A percentile compares a stretch with the other conserved stretches of the same genome.
Conservation (phyloP, 768 basidiomycete species). For the Suillus occidentalis region DNA sequence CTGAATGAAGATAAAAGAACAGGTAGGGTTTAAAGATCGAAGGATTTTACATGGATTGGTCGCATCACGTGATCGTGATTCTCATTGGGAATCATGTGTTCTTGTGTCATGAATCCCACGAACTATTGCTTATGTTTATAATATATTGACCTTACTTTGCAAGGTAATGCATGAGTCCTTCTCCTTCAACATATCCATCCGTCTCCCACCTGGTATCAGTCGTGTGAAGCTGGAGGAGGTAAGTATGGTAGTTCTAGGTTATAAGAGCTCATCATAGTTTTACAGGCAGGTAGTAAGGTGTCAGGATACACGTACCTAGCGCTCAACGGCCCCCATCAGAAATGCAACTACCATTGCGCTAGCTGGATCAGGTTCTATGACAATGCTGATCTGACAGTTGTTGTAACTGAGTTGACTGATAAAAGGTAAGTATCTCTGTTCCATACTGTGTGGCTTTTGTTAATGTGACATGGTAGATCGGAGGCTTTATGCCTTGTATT, state of each 20-base stretch:
- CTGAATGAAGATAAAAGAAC: too few species aligned
- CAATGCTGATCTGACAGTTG: constrained; percentile 76
- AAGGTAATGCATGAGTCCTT: too few species aligned
- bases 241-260: constrained; percentile 22
- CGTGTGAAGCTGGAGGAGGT: constrained; percentile 90
- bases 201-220: constrained; percentile 84
- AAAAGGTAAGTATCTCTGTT: constrained; percentile 59
- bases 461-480: constrained; percentile 58
- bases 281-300: constrained; percentile 71
- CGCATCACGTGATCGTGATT: too few species aligned
- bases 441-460: constrained; percentile 3
- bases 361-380: constrained; percentile 90
- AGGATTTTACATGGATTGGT: too few species aligned
- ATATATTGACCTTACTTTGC: too few species aligned
- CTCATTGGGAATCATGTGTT: too few species aligned
- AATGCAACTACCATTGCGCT: constrained; percentile 91
- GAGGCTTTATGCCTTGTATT: constrained; percentile 89
- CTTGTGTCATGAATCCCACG: too few species aligned
- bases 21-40: too few species aligned
- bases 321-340: constrained; percentile 88
- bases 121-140: too few species aligned
- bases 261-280: constrained; percentile 9
- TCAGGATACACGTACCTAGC: constrained; percentile 88
- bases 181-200: too few species aligned
- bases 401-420: constrained; percentile 74